A percentile compares a stretch with the other conserved stretches of the same genome.
Evolutionary conservation across 1,284 basidiomycete genomes (phyloP).

Genomic region (Papiliotrema laurentii): DNA sequence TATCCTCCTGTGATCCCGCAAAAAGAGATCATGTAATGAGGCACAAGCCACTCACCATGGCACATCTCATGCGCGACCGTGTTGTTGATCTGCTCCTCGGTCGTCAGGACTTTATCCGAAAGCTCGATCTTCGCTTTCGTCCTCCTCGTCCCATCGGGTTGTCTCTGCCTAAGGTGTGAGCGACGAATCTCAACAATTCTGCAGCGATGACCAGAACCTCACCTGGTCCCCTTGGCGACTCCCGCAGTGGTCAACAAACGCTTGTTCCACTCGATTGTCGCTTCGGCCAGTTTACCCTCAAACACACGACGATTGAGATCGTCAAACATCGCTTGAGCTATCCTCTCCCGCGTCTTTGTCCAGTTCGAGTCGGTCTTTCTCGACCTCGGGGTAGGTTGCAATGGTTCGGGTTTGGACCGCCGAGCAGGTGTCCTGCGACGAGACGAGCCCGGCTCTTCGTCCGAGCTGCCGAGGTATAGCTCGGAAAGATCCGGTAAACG

Average conservation of each 20-base stretch:
- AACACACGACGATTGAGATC: conserved; percentile 42
- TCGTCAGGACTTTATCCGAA: conserved; percentile 35
- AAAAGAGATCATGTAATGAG: background rate
- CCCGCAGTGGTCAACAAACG: conserved; percentile 44
- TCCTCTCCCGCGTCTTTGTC: conserved; percentile 19
- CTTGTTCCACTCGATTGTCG: conserved; percentile 37
- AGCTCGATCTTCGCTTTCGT: conserved; percentile 23
- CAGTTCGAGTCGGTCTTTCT: conserved; percentile 17
- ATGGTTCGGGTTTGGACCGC: background rate
- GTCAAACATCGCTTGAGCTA: conserved; percentile 36
- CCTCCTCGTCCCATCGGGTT: conserved; percentile 9
- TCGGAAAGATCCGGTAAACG: background rate
- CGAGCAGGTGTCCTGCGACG: background rate
- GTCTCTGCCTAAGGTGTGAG: conserved; percentile 1
- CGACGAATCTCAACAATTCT: background rate
- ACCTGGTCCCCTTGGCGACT: conserved; percentile 28
- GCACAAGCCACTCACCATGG: conserved; percentile 28
- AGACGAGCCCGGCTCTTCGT: conserved; percentile 1
- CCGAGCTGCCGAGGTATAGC: conserved; percentile 1
- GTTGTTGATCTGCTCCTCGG: conserved; percentile 35
- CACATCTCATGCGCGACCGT: conserved; percentile 49
- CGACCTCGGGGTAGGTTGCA: conserved; percentile 7
- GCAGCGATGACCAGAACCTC: conserved; percentile 1
- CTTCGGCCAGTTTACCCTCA: conserved; percentile 25
- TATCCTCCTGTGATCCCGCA: conserved; percentile 6